Conservation (phyloP, 805 yeast genomes). For the Candida incommunis region DNA sequence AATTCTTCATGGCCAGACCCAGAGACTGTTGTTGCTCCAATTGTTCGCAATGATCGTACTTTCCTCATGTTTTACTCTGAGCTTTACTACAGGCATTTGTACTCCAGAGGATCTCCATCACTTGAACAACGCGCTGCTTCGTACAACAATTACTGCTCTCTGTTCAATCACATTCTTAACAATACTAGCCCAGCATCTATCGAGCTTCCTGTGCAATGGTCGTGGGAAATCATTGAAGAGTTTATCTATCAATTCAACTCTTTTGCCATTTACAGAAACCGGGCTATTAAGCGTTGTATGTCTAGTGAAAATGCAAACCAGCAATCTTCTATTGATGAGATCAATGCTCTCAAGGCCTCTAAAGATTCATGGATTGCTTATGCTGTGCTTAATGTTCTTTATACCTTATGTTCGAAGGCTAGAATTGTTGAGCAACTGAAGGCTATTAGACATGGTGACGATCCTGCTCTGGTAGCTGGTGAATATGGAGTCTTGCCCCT, state of each 20-base stretch:
- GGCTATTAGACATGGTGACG: constrained; percentile 20
- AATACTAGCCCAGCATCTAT: constrained; percentile 30
- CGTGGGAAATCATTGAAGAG: constrained; percentile 39
- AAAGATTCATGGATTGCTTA: constrained; percentile 33
- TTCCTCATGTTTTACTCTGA: constrained; percentile 34
- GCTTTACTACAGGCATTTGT: constrained; percentile 36
- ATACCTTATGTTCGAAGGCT: constrained; percentile 30
- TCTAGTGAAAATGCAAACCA: constrained; percentile 5
- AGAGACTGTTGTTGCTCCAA: constrained; percentile 25
- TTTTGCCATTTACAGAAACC: constrained; percentile 28
- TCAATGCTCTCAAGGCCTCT: constrained; percentile 25
- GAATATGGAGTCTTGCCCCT: constrained; percentile 29
- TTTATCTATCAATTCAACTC: constrained; percentile 37
- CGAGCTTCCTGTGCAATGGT: constrained; percentile 35
- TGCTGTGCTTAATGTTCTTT: constrained; percentile 33
- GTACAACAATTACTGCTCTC: constrained; percentile 34
- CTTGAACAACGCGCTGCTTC: constrained; percentile 32
- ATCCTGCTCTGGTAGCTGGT: constrained; percentile 24
- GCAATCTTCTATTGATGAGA: constrained; percentile 20
- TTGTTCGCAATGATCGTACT: constrained; percentile 31
- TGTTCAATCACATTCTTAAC: constrained; percentile 32
- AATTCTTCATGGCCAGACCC: constrained; percentile 34
- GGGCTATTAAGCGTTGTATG: constrained; percentile 16
- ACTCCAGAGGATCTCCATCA: constrained; percentile 29
- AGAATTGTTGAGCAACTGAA: constrained; percentile 27